A percentile compares a stretch with the other conserved stretches of the same genome.
These are phyloP conservation scores for Ceratocystis smalleyi DNA, from an alignment of 2,329 filamentous ascomycete genomes.

Conservation along the genomic window DNA sequence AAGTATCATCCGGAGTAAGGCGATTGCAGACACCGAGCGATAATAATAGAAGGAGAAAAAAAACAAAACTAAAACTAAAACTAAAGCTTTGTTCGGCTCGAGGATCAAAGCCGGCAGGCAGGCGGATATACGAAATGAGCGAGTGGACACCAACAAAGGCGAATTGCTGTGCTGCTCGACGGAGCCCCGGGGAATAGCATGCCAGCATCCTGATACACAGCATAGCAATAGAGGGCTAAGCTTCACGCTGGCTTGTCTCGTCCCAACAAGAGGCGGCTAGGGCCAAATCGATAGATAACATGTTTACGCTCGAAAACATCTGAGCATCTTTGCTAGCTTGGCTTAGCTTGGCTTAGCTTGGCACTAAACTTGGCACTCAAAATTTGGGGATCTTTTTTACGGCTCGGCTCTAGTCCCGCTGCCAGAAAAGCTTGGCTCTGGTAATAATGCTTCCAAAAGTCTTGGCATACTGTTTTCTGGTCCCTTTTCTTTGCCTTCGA, in stretches of 20 bases:
- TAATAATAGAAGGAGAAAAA: neutral
- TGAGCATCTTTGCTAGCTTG: neutral
- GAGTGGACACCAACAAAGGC: too few relatives aligned
- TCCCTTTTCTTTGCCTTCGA: neutral
- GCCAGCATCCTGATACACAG: too few relatives aligned
- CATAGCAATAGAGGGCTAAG: too few relatives aligned
- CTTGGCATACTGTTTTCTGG: neutral
- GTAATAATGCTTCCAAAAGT: slow-evolving; percentile 1
- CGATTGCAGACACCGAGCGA: neutral
- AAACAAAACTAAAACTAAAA: neutral
- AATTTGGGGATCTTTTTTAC: neutral
- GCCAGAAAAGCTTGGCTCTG: neutral
- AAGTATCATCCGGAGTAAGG: neutral
- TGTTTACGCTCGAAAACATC: neutral
- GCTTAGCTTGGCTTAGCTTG: neutral
- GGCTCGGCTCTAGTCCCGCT: neutral
- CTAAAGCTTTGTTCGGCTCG: too few relatives aligned
- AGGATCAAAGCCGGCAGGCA: too few relatives aligned
- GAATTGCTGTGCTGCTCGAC: too few relatives aligned
- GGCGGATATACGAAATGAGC: too few relatives aligned
- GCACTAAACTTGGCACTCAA: neutral
- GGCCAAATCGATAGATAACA: too few relatives aligned
- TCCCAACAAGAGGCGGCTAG: too few relatives aligned
- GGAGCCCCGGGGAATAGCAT: too few relatives aligned
- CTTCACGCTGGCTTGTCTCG: too few relatives aligned